Evolutionary conservation across 495 filamentous ascomycete species (phyloP).

Genomic region (Acidiella bohemica): DNA sequence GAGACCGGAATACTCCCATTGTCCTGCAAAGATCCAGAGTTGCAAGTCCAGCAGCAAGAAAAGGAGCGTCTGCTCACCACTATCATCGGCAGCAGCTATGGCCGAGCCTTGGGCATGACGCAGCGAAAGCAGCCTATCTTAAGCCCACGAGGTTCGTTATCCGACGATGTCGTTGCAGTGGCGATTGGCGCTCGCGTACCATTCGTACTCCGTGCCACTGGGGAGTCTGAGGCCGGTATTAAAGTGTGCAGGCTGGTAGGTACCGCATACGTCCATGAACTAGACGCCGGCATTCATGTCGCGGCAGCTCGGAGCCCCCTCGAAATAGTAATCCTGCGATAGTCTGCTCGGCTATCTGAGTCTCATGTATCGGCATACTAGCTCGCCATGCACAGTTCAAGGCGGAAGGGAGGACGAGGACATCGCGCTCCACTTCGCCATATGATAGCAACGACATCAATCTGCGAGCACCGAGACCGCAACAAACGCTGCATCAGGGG

Average conservation of each 20-base stretch:
- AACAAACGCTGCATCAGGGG: no score
- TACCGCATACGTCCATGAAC: not conserved
- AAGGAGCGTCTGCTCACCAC: not conserved
- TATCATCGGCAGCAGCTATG: not conserved
- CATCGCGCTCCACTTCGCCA: no score
- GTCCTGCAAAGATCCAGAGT: not conserved
- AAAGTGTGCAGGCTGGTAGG: slow-evolving; percentile 1
- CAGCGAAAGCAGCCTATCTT: not conserved
- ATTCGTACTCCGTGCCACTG: slow-evolving; percentile 1
- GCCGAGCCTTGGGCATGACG: not conserved
- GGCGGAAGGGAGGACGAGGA: no score
- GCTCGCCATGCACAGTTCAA: no score
- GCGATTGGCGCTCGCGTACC: not conserved
- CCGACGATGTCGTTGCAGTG: not conserved
- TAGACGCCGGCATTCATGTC: not conserved
- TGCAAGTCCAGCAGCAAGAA: not conserved
- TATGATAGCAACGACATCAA: no score
- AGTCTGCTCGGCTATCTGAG: no score
- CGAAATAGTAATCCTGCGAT: no score
- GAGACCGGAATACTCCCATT: not conserved
- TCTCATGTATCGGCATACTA: no score
- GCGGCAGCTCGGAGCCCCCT: no score
- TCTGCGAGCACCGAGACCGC: no score
- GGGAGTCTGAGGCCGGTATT: not conserved
- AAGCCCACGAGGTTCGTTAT: not conserved